Base-by-base conservation (phyloP, 73 alveolate species). In the Paramecium biaurelia region DNA sequence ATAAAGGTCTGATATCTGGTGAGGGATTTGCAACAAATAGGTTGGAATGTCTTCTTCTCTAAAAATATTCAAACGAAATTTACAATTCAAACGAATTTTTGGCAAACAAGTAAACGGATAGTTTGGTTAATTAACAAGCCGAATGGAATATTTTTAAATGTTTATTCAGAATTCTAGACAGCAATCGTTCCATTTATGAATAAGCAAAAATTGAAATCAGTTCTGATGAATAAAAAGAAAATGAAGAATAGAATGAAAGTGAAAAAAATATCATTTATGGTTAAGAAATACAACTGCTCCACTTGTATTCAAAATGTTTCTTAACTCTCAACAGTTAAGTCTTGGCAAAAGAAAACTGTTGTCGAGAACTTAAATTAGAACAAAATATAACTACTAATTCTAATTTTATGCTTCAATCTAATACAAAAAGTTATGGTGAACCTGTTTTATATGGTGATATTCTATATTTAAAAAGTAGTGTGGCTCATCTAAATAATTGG, bases 21-120 rank as follows among this genome's bases (percentile, higher is more conserved):
- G 92, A 84, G 7, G 92, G 92, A 84, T 35, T 84, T 23, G 92
- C 56, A 35, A 20, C 85, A 30, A 84, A 84, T 23, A 84, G 47
- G 26, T 43, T 84, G 56, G 92, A 84, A 23, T 84, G 92, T 35
- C 76, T 84, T 30, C 45, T 63, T 6, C 41, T 63, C 12, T 32
- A 63, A 63, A 63, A 63, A 63, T 63, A 26, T 0, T 63, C 45
- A 26, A 32, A 63, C 12, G 45, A 63, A 4, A 15, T 26, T 9
- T 63, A 3, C 4, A 63, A 63, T 23, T 63, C 24, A 63, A 32
- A 38, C 1, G 84, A 63, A 21, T 15, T n/a, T n/a, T 1, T 18
- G 34, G 14, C 32, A 3, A 53, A 15, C 12, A 53, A 53, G 34
- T 2, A 53, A 53, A 53, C 32, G 32, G 68, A 53, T n/a, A 12